Evolutionary conservation across 495 filamentous ascomycete genomes (phyloP), one percentile per base, ranked within the genome.

Genomic region (Penicillium cataractarum): DNA sequence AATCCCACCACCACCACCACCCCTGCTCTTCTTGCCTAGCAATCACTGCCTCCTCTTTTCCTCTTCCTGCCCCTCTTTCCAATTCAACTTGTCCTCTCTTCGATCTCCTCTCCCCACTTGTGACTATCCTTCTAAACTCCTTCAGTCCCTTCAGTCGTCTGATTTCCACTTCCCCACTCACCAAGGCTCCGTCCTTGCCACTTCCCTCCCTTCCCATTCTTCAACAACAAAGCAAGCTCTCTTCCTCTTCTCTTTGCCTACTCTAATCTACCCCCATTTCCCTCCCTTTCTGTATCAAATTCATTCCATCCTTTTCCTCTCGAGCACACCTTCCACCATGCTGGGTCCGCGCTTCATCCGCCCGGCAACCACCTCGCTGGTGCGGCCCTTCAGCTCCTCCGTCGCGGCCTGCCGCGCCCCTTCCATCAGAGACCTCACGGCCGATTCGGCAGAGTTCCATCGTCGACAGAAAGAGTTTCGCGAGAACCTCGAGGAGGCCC

Each of bases 391-490:
- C 72, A 81, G 81, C 62, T 85, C 85, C 46, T 85, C 88, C 42
- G 70, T 81, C 39, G 59, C 78, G 59, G 69, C 76, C 65, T 80
- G 82, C 64, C 83, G 84, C 56, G 76, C 89, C 49, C 95, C 96
- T n/a, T 87, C 89, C 29, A 83, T 99, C 24, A 88, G 90, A 68
- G 92, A 98, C 78, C 86, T 99, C 74, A 87, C 87, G 19, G 84
- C 87, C 39, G 82, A 88, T 54, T 84, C 86, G 48, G 88, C 87
- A 42, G 80, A 86, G 35, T 99, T 97, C 84, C 89, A 89, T 71
- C 80, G 84, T 46, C 87, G 87, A 65, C 93, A 96, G 80, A 88
- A 88, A 71, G 84, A 89, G 70, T 99, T 97, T 80, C 89, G 95
- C 69, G 88, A 92, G 75, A 82, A 91, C 76, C 79, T 97, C 59